Percentiles rank a stretch among this genome's conserved stretches.
These are phyloP conservation scores for Scheffersomyces insectosa DNA, from an alignment of 1,139 yeast species.

Conservation along the genomic window DNA sequence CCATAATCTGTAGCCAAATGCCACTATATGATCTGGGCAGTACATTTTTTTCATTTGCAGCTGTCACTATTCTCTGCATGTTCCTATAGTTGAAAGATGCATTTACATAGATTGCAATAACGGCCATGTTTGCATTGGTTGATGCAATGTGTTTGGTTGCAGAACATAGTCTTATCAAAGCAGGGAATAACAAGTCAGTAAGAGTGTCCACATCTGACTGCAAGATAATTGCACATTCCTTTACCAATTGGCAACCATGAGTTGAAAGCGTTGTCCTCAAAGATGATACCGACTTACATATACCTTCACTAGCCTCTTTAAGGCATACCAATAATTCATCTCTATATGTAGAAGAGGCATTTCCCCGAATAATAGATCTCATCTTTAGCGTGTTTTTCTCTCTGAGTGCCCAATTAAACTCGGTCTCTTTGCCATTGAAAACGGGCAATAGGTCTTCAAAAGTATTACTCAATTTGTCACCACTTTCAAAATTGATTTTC, in stretches of 20 bases:
- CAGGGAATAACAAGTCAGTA: slow-evolving; percentile 60
- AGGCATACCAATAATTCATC: slow-evolving; percentile 45
- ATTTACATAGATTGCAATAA: slow-evolving; percentile 61
- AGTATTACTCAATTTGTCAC: slow-evolving; percentile 17
- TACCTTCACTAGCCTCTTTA: slow-evolving; percentile 55
- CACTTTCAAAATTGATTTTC: slow-evolving; percentile 15
- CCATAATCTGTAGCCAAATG: slow-evolving; percentile 65
- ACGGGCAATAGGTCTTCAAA: slow-evolving; percentile 23
- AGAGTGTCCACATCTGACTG: slow-evolving; percentile 54
- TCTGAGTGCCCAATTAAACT: slow-evolving; percentile 78
- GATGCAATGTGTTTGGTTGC: slow-evolving; percentile 82
- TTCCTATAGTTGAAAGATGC: slow-evolving; percentile 55
- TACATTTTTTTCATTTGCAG: slow-evolving; percentile 66
- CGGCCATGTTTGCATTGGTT: slow-evolving; percentile 66
- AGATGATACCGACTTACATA: slow-evolving; percentile 68
- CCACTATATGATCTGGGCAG: slow-evolving; percentile 72
- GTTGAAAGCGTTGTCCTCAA: slow-evolving; percentile 81
- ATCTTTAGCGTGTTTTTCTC: slow-evolving; percentile 61
- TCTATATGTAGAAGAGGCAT: slow-evolving; percentile 38
- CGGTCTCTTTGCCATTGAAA: slow-evolving; percentile 84
- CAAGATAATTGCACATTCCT: slow-evolving; percentile 62
- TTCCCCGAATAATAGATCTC: slow-evolving; percentile 64
- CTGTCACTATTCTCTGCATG: slow-evolving; percentile 50
- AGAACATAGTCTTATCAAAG: slow-evolving; percentile 63
- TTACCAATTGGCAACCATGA: slow-evolving; percentile 76